phyloP scores from a whole-genome alignment of 2,329 filamentous ascomycete genomes.

The Bisporella sp. region DNA sequence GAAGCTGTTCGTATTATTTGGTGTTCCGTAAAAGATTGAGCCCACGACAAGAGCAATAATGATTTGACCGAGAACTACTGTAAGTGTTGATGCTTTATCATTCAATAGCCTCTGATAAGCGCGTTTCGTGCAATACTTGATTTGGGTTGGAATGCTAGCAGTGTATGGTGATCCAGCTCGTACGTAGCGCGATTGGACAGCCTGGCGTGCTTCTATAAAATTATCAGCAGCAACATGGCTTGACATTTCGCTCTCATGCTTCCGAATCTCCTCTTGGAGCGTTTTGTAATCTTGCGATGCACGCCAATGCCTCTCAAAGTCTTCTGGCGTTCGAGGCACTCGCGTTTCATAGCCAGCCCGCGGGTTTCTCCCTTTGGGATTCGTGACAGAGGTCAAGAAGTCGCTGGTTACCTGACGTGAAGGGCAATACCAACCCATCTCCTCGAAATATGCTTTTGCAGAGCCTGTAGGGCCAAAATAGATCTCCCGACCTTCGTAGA shows the following conservation, averaged over 20 bases:
- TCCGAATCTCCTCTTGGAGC: slow-evolving; percentile 32
- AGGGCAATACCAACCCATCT: slow-evolving; percentile 66
- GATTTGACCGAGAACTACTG: slow-evolving; percentile 51
- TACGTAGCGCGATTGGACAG: too few species aligned
- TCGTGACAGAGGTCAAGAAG: slow-evolving; percentile 72
- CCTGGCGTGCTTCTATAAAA: slow-evolving; percentile 46
- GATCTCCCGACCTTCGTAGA: slow-evolving; percentile 62
- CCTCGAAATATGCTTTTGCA: slow-evolving; percentile 62
- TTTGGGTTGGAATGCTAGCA: slow-evolving; percentile 44
- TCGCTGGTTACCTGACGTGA: slow-evolving; percentile 49
- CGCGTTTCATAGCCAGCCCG: slow-evolving; percentile 50
- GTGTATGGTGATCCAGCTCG: slow-evolving; percentile 45
- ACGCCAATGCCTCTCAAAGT: slow-evolving; percentile 52
- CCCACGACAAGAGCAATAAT: slow-evolving; percentile 39
- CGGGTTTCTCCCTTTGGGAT: slow-evolving; percentile 40
- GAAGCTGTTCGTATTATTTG: slow-evolving; percentile 46
- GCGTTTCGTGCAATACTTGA: slow-evolving; percentile 46
- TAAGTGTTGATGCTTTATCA: slow-evolving; percentile 52
- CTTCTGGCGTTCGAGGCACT: slow-evolving; percentile 62
- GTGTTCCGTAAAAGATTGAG: slow-evolving; percentile 55
- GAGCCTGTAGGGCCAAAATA: slow-evolving; percentile 60
- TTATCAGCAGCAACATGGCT: slow-evolving; percentile 43
- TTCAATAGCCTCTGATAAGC: slow-evolving; percentile 58
- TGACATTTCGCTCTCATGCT: too few species aligned
- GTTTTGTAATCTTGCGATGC: slow-evolving; percentile 37